Evolutionary conservation across 495 filamentous ascomycete genomes (phyloP), one percentile per base, ranked within the genome.

Genomic region (Collariella sp.): DNA sequence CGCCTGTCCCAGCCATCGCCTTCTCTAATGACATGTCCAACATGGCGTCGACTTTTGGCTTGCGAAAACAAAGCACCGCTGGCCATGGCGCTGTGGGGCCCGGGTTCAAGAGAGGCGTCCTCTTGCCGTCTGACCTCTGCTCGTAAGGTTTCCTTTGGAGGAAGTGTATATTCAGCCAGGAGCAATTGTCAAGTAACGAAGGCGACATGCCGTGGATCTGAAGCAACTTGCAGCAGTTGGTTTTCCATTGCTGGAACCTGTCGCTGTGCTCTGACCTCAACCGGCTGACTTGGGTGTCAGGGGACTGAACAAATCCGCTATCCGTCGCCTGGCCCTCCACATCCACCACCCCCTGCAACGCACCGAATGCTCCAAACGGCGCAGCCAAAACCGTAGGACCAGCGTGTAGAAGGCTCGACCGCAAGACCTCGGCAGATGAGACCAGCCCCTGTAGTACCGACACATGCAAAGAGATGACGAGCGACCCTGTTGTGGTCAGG

Each of bases 41-140:
- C 12, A 47, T 38, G 1, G 57, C 18, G 13, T 59, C 63, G 10
- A 65, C 35, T 38, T 38, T 65, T 24, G 60, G 63, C 57, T 72
- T 78, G 18, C 72, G 67, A 52, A 79, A 81, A 56, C 76, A 80
- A 3, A 76, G 70, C 29, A 63, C 67, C 19, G 73, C 71, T 45
- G 73, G 80, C 76, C 78, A 81, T 10, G 67, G 65, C 29, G 71
- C 67, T 19, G 64, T 73, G 13, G 67, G 61, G 4, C 68, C 54
- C 1, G 60, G 40, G n/a, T 58, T 64, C 44, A 57, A 36, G 19
- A 67, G 52, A 9, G 72, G 70, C n/a, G 69, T 72, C 18, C 71
- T 56, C 52, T 69, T 72, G 18, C 71, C 73, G 44, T 75, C 72
- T 16, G 58, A 51, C 12, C 58, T 64, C 45, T 72, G 71, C 16